Base-by-base conservation (phyloP, 83 land plant genomes). In the Isoetes engelmannii region DNA sequence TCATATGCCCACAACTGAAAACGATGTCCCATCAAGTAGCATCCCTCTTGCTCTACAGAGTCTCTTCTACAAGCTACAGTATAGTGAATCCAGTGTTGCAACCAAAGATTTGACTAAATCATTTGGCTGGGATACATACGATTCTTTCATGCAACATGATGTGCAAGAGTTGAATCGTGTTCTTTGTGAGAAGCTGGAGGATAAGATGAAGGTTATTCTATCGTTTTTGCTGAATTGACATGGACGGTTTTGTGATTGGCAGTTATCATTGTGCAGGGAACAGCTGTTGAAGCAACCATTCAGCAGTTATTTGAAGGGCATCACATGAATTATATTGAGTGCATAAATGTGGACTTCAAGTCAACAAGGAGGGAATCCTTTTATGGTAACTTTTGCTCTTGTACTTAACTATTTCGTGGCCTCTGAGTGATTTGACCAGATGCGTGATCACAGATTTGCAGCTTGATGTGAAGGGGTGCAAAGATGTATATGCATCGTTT, bases 401-500 rank as follows among this genome's bases (percentile, higher is more conserved):
- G 17, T 51, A 17, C 55, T 51, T 51, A 0, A 51, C 13, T 1
- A 51, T 51, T 51, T 12, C 13, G 55, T 12, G 2, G 55, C 55
- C 0, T 51, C 55, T 12, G 3, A 12, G 55, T 51, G 55, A 19
- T 12, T 59, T 59, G 8, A 28, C 37, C 37, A 28, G 37, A 28
- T 28, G 37, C 2, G 37, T 28, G 37, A 28, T 28, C 37, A n/a
- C 61, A 68, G 64, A 50, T 48, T 68, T 69, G 69, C 68, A 57
- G 37, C 62, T 69, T 57, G 72, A 69, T 57, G 72, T 69, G 42
- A 69, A 57, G 45, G 69, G 69, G 8, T 69, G 72, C 44, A 69
- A 69, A 45, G 72, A 69, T 57, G 72, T 69, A 1, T 69, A 69
- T 69, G 72, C 72, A 18, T 69, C 72, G 0, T 69, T 69, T 56